Evolutionary conservation across 2,329 filamentous ascomycete species (phyloP).

Genomic region (Allantophomopsis lycopodina): DNA sequence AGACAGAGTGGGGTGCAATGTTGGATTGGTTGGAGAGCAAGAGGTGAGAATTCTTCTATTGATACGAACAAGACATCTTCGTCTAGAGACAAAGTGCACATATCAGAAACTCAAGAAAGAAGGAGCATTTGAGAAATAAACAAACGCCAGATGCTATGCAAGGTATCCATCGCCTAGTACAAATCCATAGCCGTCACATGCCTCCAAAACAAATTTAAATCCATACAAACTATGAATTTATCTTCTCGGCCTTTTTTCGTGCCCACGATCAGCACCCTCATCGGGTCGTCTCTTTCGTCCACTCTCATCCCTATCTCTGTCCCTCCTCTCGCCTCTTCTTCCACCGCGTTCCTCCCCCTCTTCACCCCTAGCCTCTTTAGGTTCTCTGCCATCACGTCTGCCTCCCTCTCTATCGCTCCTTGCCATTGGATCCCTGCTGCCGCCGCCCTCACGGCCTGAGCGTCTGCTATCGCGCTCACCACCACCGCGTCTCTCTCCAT

Average conservation of each 20-base stretch:
- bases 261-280: slow-evolving; percentile 3
- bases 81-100: too few species aligned
- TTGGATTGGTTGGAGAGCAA: too few species aligned
- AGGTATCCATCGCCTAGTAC: background rate
- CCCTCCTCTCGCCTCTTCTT: slow-evolving; percentile 11
- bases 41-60: too few species aligned
- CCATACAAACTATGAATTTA: background rate
- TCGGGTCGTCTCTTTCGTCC: slow-evolving; percentile 16
- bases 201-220: background rate
- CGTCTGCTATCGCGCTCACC: background rate
- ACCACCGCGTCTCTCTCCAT: background rate
- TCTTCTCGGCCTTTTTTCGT: slow-evolving; percentile 1
- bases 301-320: slow-evolving; percentile 9
- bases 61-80: too few species aligned
- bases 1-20: too few species aligned
- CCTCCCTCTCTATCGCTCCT: slow-evolving; percentile 11
- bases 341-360: slow-evolving; percentile 12
- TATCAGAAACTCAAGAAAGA: too few species aligned
- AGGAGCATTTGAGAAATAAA: too few species aligned
- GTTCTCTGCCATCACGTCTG: slow-evolving; percentile 12
- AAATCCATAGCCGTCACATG: background rate
- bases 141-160: background rate
- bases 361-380: slow-evolving; percentile 11
- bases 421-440: slow-evolving; percentile 5
- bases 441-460: background rate